These are phyloP conservation scores for Talaromyces nanjingensis DNA, from an alignment of 495 filamentous ascomycete species.

Conservation along the genomic window DNA sequence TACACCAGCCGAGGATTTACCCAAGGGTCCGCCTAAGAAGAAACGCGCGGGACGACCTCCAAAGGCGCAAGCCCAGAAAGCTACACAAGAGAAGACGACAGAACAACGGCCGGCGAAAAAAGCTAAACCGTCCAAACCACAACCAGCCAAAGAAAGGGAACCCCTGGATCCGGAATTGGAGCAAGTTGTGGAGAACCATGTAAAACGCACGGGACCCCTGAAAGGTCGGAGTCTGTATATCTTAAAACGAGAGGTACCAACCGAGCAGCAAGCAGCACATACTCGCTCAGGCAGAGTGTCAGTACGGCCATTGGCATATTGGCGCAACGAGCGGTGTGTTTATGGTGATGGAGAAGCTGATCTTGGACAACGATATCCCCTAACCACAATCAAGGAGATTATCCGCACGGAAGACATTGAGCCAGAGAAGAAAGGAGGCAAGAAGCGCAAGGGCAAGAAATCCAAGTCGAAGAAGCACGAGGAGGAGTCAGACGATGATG, in stretches of 20 bases:
- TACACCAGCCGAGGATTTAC: slow-evolving; percentile 14
- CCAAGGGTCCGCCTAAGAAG: slow-evolving; percentile 12
- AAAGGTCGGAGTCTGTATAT: slow-evolving; percentile 60
- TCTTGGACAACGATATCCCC: slow-evolving; percentile 45
- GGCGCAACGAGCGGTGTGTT: slow-evolving; percentile 75
- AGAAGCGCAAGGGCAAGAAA: slow-evolving; percentile 28
- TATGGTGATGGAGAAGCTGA: slow-evolving; percentile 53
- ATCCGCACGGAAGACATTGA: slow-evolving; percentile 62
- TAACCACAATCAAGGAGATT: slow-evolving; percentile 66
- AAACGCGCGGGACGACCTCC: slow-evolving; percentile 29
- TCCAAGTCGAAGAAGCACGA: slow-evolving; percentile 26
- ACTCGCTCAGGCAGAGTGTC: slow-evolving; percentile 51
- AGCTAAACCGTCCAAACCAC: slow-evolving; percentile 19
- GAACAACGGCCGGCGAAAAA: slow-evolving; percentile 31
- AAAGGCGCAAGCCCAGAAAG: slow-evolving; percentile 17
- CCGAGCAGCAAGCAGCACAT: slow-evolving; percentile 38
- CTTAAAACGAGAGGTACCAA: slow-evolving; percentile 60
- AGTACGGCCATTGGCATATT: slow-evolving; percentile 75
- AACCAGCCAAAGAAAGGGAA: slow-evolving; percentile 8
- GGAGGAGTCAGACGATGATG: slow-evolving; percentile 37
- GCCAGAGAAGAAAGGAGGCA: slow-evolving; percentile 26
- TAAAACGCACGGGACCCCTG: slow-evolving; percentile 36
- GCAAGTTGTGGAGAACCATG: slow-evolving; percentile 35
- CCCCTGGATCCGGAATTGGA: slow-evolving; percentile 29
- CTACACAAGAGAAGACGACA: slow-evolving; percentile 15